Percentiles rank a stretch among this genome's conserved stretches.
phyloP scores from a whole-genome alignment of 2,329 filamentous ascomycete species.

The Nigrospora oryzae region DNA sequence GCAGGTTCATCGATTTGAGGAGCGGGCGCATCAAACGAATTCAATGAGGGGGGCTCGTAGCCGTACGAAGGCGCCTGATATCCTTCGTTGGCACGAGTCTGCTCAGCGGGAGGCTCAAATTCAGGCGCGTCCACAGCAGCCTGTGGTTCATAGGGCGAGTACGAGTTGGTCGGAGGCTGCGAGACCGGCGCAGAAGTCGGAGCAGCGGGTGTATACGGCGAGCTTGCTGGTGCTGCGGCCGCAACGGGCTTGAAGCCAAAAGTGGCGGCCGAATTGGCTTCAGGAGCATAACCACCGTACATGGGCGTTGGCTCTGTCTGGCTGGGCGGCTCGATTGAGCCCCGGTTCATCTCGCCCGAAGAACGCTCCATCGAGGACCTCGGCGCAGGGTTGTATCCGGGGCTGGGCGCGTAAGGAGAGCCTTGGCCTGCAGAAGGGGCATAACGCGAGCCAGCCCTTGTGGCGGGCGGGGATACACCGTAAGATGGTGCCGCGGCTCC shows the following conservation, averaged over 20 bases:
- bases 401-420: slow-evolving; percentile 27
- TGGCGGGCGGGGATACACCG: slow-evolving; percentile 17
- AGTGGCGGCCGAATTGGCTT: slow-evolving; percentile 16
- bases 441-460: slow-evolving; percentile 42
- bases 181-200: slow-evolving; percentile 7
- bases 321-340: slow-evolving; percentile 31
- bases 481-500: slow-evolving; percentile 12
- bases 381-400: slow-evolving; percentile 19
- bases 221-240: slow-evolving; percentile 9
- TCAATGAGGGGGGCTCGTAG: slow-evolving; percentile 39
- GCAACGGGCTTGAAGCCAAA: slow-evolving; percentile 20
- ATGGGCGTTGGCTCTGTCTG: slow-evolving; percentile 27
- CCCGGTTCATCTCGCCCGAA: slow-evolving; percentile 31
- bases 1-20: slow-evolving; percentile 16
- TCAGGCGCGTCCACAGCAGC: slow-evolving; percentile 8
- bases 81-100: slow-evolving; percentile 9
- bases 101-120: slow-evolving; percentile 5
- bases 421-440: slow-evolving; percentile 28
- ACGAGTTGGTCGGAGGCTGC: slow-evolving; percentile 11
- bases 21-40: slow-evolving; percentile 19
- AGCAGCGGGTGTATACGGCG: slow-evolving; percentile 12
- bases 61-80: slow-evolving; percentile 42
- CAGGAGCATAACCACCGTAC: slow-evolving; percentile 24
- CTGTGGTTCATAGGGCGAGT: slow-evolving; percentile 18
- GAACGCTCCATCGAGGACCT: slow-evolving; percentile 35